phyloP scores from a whole-genome alignment of 805 yeast genomes.

The Ascoidea tarda region DNA sequence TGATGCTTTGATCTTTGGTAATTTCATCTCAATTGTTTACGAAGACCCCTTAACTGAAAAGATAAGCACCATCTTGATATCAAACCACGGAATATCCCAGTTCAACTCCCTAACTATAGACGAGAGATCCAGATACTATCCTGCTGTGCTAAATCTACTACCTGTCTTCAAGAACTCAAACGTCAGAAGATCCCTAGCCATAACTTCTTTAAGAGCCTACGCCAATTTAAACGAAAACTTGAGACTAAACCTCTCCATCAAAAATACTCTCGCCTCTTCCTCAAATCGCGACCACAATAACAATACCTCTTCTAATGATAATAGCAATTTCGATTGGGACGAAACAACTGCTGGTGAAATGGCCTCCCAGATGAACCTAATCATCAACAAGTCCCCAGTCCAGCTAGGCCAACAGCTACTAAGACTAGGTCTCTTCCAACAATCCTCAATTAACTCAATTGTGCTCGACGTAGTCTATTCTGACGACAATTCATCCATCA shows the following conservation, averaged over 20 bases:
- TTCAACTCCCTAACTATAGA: conserved; percentile 44
- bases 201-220: conserved; percentile 53
- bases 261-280: too few relatives aligned
- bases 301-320: conserved; percentile 5
- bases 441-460: conserved; percentile 31
- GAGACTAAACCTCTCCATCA: conserved; percentile 8
- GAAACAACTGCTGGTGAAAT: conserved; percentile 75
- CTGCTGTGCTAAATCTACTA: conserved; percentile 60
- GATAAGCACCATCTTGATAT: conserved; percentile 40
- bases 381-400: conserved; percentile 36
- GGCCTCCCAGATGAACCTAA: conserved; percentile 49
- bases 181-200: conserved; percentile 65
- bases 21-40: conserved; percentile 34
- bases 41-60: conserved; percentile 29
- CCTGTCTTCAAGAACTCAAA: conserved; percentile 34
- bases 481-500: conserved; percentile 33
- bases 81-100: conserved; percentile 53
- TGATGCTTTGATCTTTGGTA: conserved; percentile 32
- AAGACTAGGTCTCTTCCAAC: conserved; percentile 43
- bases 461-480: conserved; percentile 67
- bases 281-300: neutral
- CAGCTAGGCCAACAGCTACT: conserved; percentile 43
- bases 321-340: conserved; percentile 37
- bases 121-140: conserved; percentile 53
- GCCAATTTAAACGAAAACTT: conserved; percentile 31